Percentiles rank a stretch among this genome's conserved stretches.
These are phyloP conservation scores for Fusarium armeniacum DNA, from an alignment of 2,329 filamentous ascomycete species.

Conservation along the genomic window DNA sequence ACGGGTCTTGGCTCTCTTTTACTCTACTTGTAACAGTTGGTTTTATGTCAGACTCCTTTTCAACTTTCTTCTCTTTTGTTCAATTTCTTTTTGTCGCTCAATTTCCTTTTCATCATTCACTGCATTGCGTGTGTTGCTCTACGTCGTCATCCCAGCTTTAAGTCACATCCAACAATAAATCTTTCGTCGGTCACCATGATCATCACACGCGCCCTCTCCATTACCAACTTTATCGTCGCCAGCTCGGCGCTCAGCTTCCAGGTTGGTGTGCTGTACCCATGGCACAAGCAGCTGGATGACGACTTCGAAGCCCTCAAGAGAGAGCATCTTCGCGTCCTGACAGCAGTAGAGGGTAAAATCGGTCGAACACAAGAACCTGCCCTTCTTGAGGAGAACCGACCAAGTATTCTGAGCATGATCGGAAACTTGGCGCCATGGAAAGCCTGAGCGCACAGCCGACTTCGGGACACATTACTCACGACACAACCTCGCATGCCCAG, in stretches of 20 bases:
- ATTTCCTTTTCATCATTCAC: constrained; percentile 6
- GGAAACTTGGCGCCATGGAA: constrained; percentile 39
- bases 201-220: constrained; percentile 48
- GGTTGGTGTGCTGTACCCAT: constrained; percentile 78
- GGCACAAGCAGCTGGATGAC: constrained; percentile 75
- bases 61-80: constrained; percentile 15
- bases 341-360: constrained; percentile 31
- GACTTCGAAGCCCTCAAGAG: constrained; percentile 62
- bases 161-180: constrained; percentile 1
- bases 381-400: constrained; percentile 35
- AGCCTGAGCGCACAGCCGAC: constrained; percentile 38
- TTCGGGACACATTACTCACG: constrained; percentile 19
- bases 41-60: constrained; percentile 16
- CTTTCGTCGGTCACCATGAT: constrained; percentile 37
- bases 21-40: constrained; percentile 9
- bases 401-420: constrained; percentile 33
- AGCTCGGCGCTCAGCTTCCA: constrained; percentile 76
- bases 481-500: neutral
- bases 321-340: constrained; percentile 46
- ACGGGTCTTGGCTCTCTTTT: constrained; percentile 28
- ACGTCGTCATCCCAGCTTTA: constrained; percentile 8
- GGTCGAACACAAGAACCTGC: constrained; percentile 23
- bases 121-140: constrained; percentile 26
- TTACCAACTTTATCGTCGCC: constrained; percentile 71
- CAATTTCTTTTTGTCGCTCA: constrained; percentile 6